Conservation (phyloP, 1,139 yeast genomes). For the Candida frijolesensis region DNA sequence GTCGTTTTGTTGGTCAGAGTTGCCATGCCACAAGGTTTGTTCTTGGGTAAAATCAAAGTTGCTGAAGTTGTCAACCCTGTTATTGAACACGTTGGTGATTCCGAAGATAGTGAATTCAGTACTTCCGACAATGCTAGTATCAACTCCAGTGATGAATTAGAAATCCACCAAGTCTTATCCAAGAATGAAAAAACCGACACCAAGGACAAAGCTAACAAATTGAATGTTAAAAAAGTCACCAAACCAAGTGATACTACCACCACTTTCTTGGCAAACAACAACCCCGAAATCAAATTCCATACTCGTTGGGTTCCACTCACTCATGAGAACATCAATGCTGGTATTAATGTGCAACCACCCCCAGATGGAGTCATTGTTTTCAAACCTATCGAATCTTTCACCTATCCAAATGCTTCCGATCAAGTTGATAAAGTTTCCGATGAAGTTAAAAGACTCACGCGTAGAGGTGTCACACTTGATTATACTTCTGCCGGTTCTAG, state of each 20-base stretch:
- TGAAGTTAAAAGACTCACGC: slow-evolving; percentile 62
- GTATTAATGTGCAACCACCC: slow-evolving; percentile 66
- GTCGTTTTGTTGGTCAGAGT: slow-evolving; percentile 73
- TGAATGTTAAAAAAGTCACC: slow-evolving; percentile 13
- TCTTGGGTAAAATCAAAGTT: slow-evolving; percentile 75
- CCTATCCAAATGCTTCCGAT: slow-evolving; percentile 77
- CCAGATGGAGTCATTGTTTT: slow-evolving; percentile 91
- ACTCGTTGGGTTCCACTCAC: slow-evolving; percentile 82
- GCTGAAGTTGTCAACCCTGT: slow-evolving; percentile 69
- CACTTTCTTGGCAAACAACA: slow-evolving; percentile 15
- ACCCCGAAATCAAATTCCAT: slow-evolving; percentile 50
- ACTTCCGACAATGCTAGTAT: slow-evolving; percentile 16
- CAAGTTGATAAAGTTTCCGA: slow-evolving; percentile 74
- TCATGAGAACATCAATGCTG: slow-evolving; percentile 57
- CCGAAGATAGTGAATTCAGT: slow-evolving; percentile 8
- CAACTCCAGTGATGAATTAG: slow-evolving; percentile 31
- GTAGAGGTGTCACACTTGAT: slow-evolving; percentile 56
- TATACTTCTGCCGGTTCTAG: slow-evolving; percentile 61
- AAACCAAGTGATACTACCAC: slow-evolving; percentile 26
- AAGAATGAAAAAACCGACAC: slow-evolving; percentile 24
- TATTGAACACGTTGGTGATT: slow-evolving; percentile 25
- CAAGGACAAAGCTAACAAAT: slow-evolving; percentile 22
- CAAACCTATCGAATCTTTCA: slow-evolving; percentile 78
- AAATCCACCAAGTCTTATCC: slow-evolving; percentile 47
- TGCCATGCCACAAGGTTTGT: slow-evolving; percentile 80